Percentiles rank a stretch among this genome's conserved stretches.
phyloP scores from a whole-genome alignment of 2,329 filamentous ascomycete genomes.

The Aspergillus bombycis region DNA sequence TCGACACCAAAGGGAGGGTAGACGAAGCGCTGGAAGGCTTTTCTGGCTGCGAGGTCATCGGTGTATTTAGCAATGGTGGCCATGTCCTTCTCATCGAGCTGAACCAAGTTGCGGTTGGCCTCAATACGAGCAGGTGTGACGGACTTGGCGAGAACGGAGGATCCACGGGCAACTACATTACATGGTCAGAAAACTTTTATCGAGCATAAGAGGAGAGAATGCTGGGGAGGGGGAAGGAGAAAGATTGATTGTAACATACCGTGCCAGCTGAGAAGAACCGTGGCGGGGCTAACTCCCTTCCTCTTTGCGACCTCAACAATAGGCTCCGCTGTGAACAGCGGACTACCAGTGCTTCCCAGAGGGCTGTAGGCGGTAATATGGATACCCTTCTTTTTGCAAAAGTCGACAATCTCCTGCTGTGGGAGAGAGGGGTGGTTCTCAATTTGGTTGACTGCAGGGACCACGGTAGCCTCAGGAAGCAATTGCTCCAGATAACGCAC shows the following conservation, averaged over 20 bases:
- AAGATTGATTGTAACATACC: conserved; percentile 29
- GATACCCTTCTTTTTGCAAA: conserved; percentile 55
- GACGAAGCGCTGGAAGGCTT: conserved; percentile 55
- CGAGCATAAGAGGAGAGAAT: not conserved
- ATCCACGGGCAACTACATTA: conserved; percentile 40
- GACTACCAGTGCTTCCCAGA: conserved; percentile 47
- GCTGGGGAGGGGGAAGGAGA: not conserved
- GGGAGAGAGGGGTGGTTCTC: conserved; percentile 75
- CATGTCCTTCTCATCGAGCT: conserved; percentile 43
- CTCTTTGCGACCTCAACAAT: conserved; percentile 47
- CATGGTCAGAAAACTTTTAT: not conserved
- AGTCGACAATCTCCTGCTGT: conserved; percentile 56
- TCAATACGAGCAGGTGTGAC: conserved; percentile 46
- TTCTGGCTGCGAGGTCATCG: conserved; percentile 35
- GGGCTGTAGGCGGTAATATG: conserved; percentile 57
- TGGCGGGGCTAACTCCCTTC: conserved; percentile 42
- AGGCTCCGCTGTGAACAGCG: conserved; percentile 45
- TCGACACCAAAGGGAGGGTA: conserved; percentile 70
- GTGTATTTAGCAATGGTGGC: conserved; percentile 42
- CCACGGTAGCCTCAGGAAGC: conserved; percentile 59
- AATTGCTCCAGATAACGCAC: conserved; percentile 58
- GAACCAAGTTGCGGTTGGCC: conserved; percentile 43
- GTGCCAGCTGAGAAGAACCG: conserved; percentile 49
- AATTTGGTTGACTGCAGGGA: conserved; percentile 77
- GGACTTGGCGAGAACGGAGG: conserved; percentile 47